These are phyloP conservation scores for Xerocomus minutiporus DNA, from an alignment of 1,284 basidiomycete genomes.

Conservation along the genomic window DNA sequence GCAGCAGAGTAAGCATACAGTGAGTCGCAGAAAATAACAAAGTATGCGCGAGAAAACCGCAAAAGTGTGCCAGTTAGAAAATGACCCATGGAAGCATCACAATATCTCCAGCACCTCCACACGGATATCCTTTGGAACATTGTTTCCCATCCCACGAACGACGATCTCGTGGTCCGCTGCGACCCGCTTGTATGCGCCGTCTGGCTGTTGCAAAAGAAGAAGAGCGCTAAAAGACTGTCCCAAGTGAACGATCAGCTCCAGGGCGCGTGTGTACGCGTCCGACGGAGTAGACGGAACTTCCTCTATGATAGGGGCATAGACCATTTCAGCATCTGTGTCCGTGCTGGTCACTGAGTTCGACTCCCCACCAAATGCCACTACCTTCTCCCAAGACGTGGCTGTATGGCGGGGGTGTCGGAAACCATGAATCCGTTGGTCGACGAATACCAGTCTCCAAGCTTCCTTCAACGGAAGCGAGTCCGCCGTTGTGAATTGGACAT, in stretches of 20 bases:
- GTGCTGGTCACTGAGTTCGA: background rate
- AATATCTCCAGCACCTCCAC: background rate
- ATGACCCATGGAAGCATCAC: background rate
- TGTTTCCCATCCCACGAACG: background rate
- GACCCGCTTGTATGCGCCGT: slow-evolving; percentile 1
- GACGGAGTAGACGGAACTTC: background rate
- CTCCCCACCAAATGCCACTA: background rate
- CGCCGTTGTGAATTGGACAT: no score
- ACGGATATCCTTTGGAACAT: background rate
- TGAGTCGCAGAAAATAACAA: no score
- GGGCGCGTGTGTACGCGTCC: background rate
- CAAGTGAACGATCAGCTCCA: background rate
- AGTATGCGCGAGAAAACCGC: no score
- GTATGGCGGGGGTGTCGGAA: background rate
- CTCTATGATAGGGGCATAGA: background rate
- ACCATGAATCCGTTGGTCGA: slow-evolving; percentile 1
- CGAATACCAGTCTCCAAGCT: background rate
- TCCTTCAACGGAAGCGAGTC: background rate
- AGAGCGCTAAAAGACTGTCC: background rate
- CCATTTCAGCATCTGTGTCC: background rate
- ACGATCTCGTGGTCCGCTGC: background rate
- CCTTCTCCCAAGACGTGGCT: background rate
- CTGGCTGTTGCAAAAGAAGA: background rate
- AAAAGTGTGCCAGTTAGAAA: no score
- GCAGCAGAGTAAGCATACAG: no score